Percentiles rank a stretch among this genome's conserved stretches.
These are phyloP conservation scores for Brettanomyces sp. DNA, from an alignment of 805 yeast species.

Conservation along the genomic window DNA sequence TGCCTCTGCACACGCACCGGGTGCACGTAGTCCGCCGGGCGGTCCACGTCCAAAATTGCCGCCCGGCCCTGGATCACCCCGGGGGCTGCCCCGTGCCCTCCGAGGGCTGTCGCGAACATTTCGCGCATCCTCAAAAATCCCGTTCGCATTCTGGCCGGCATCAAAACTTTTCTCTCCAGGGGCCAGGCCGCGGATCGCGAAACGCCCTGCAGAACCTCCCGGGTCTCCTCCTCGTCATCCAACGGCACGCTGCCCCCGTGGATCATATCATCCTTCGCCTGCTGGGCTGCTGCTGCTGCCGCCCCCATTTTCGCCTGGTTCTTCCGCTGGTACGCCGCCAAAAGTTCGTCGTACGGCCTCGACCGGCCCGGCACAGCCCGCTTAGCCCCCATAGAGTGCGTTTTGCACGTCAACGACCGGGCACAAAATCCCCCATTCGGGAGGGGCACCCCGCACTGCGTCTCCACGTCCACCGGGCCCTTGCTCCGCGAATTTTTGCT, in stretches of 20 bases:
- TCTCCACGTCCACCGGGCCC: conserved; percentile 84
- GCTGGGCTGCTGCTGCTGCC: conserved; percentile 70
- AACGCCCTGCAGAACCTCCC: conserved; percentile 84
- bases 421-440: conserved; percentile 96
- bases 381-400: conserved; percentile 98
- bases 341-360: conserved; percentile 79
- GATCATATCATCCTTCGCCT: conserved; percentile 57
- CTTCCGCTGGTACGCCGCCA: conserved; percentile 84
- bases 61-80: conserved; percentile 80
- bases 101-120: conserved; percentile 80
- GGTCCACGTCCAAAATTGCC: conserved; percentile 64
- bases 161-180: conserved; percentile 60
- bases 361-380: conserved; percentile 91
- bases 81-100: conserved; percentile 42
- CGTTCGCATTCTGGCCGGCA: conserved; percentile 64
- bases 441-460: conserved; percentile 91
- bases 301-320: conserved; percentile 88
- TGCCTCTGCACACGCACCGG: conserved; percentile 42
- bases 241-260: conserved; percentile 39
- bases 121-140: conserved; percentile 83
- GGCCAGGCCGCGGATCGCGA: conserved; percentile 75
- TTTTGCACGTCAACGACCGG: conserved; percentile 89
- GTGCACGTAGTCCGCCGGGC: conserved; percentile 54
- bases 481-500: conserved; percentile 46
- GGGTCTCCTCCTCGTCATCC: conserved; percentile 89